Conservation (phyloP, 2,329 filamentous ascomycete genomes). For the Fusarium aywerte region DNA sequence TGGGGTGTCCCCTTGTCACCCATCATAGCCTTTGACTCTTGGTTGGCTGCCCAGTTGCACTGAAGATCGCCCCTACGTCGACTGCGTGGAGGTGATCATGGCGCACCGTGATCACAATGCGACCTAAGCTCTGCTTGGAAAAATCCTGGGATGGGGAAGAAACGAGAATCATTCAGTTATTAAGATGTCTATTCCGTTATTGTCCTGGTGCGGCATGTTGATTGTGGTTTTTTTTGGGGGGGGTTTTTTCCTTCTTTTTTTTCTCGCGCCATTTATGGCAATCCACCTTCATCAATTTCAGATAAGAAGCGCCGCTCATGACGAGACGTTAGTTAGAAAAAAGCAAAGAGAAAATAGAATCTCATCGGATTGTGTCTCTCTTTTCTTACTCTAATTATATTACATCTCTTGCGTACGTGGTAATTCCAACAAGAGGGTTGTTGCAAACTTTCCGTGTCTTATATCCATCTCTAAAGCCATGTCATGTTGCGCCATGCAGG, state of each 20-base stretch:
- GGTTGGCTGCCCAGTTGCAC: conserved; percentile 38
- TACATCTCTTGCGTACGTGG: conserved; percentile 1
- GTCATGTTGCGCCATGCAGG: conserved; percentile 36
- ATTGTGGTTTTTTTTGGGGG: too few relatives aligned
- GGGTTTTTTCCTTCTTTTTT: not conserved
- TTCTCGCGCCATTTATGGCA: conserved; percentile 9
- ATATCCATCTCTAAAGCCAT: conserved; percentile 25
- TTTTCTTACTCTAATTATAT: conserved; percentile 7
- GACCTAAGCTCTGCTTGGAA: conserved; percentile 15
- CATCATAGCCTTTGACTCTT: conserved; percentile 29
- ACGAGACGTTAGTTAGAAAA: conserved; percentile 4
- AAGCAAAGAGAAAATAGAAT: not conserved
- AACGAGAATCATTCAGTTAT: conserved; percentile 24
- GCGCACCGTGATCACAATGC: conserved; percentile 39
- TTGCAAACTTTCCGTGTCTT: conserved; percentile 16
- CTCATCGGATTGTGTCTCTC: conserved; percentile 1
- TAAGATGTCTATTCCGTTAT: conserved; percentile 29
- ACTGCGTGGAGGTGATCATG: conserved; percentile 44
- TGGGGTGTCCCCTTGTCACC: conserved; percentile 36
- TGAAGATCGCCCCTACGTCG: conserved; percentile 44
- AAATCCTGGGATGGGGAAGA: conserved; percentile 28
- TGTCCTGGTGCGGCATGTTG: conserved; percentile 34
- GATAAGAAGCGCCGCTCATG: conserved; percentile 8
- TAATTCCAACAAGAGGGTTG: not conserved
- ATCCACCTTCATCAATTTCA: conserved; percentile 16